Evolutionary conservation across 1,284 basidiomycete species (phyloP), one percentile per base, ranked within the genome.

Genomic region (Tausonia pullulans): DNA sequence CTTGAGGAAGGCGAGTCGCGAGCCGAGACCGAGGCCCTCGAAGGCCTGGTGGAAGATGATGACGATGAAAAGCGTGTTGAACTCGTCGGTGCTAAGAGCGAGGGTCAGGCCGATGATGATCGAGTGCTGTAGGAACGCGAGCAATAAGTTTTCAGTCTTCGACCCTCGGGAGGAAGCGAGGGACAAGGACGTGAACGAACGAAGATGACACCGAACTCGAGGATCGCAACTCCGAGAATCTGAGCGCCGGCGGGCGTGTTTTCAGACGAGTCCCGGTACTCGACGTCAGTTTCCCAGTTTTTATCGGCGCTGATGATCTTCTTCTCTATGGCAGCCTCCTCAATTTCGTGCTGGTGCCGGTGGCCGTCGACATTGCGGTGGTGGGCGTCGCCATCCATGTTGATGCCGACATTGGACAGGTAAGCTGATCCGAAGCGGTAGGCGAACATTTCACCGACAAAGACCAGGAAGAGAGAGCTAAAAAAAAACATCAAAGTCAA

Each of bases 91-190:
- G n/a, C 11, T 84, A 46, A 95, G 91, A 16, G 93, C 93, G 57
- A 98, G 84, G 0, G 95, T 98, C 40, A 98, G 78, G 1, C 95
- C 95, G 70, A 98, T 92, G 69, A 98, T 83, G 52, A 97, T 73
- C 72, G 77, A 73, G 59, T 62, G 54, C 16, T 43, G 50, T 85
- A 85, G 58, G 3, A 49, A 58, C 46, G 10, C 27, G 16, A 5
- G 4, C 46, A 40, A 56, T 40, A 50, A 16, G n/a, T n/a, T n/a
- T n/a, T n/a, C n/a, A n/a, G n/a, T n/a, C n/a, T n/a, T n/a, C 14
- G 14, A 63, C 41, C 40, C 27, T 41, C 13, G 49, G 39, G 49
- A 41, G 14, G 14, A 13, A 58, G 50, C 13, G 57, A n/a, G 54
- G 8, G 45, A 56, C 2, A 13, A 40, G 16, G 58, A 51, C 71